Evolutionary conservation across 2,329 filamentous ascomycete genomes (phyloP), one percentile per base, ranked within the genome.

Genomic region (Calonectria leucothoes): DNA sequence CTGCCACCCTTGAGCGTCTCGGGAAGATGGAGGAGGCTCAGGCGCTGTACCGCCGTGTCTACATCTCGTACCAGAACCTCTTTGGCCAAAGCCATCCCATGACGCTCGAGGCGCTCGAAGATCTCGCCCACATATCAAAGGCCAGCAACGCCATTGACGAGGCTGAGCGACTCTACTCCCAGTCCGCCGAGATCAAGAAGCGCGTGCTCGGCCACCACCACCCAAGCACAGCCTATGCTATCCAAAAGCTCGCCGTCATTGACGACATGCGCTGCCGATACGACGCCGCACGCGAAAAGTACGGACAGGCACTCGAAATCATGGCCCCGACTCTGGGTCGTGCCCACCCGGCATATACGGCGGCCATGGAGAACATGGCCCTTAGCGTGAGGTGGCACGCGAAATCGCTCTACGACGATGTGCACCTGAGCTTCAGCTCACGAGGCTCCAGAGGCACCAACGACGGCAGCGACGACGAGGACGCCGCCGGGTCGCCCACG

Each of bases 91-190:
- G 71, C 65, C 78, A 82, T 29, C 77, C 79, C 33, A 79, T 80
- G 69, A 80, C 80, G 10, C 74, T 82, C 11, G 76, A 79, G 29
- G 78, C 80, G 3, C 78, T 82, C 20, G 80, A 82, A 42, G 74
- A 79, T 55, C 75, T 82, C 33, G 80, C 80, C 33, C 59, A 76
- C 67, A 76, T 78, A 25, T 80, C 74, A 6, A 66, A 48, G 74
- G 77, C 72, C 6, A 78, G 72, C 61, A 76, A 78, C 31, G 77
- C 80, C 66, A 75, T 81, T 23, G 80, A 82, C 70, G 79, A 82
- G 27, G 80, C 81, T 2, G 81, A 82, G 66, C 51, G 64, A 14
- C 72, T 82, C 4, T 81, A 80, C 71, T 70, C 77, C 14, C 78
- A 80, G 57, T 79, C 77, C 23, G 71, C 80, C 14, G 78, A 81